Evolutionary conservation across 192 early-diverging fungal genomes (phyloP).

Genomic region (Geosiphon pyriformis): DNA sequence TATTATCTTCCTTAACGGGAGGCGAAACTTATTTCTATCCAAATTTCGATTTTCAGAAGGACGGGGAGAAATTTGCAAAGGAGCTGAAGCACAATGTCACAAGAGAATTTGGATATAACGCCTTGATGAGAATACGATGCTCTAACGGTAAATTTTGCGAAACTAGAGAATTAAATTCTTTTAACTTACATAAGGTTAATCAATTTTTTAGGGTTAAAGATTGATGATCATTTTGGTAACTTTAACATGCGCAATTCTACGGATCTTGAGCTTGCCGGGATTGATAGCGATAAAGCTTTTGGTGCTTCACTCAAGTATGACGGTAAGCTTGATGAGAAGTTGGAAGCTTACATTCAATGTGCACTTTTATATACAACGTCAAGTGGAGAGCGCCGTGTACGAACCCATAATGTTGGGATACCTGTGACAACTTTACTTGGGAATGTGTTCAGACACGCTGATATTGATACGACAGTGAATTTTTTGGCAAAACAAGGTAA

Average conservation of each 20-base stretch:
- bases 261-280: conserved; percentile 87
- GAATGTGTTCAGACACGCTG: conserved; percentile 83
- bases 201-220: conserved; percentile 52
- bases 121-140: conserved; percentile 78
- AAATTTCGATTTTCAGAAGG: conserved; percentile 69
- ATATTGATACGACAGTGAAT: conserved; percentile 89
- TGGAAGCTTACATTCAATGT: conserved; percentile 80
- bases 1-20: conserved; percentile 77
- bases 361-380: conserved; percentile 94
- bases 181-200: neutral
- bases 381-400: conserved; percentile 79
- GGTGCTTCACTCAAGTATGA: conserved; percentile 83
- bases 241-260: conserved; percentile 88
- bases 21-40: conserved; percentile 81
- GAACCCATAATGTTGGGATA: conserved; percentile 83
- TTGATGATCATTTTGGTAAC: conserved; percentile 89
- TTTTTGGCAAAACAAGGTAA: conserved; percentile 74
- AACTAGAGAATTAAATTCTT: neutral
- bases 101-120: conserved; percentile 83
- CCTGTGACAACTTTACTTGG: conserved; percentile 69
- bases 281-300: conserved; percentile 80
- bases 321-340: conserved; percentile 79
- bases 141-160: conserved; percentile 63
- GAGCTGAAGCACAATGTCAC: conserved; percentile 69
- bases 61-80: conserved; percentile 65